These are phyloP conservation scores for Musa balbisiana DNA, from an alignment of 202 grass and related monocot species.

Conservation along the genomic window DNA sequence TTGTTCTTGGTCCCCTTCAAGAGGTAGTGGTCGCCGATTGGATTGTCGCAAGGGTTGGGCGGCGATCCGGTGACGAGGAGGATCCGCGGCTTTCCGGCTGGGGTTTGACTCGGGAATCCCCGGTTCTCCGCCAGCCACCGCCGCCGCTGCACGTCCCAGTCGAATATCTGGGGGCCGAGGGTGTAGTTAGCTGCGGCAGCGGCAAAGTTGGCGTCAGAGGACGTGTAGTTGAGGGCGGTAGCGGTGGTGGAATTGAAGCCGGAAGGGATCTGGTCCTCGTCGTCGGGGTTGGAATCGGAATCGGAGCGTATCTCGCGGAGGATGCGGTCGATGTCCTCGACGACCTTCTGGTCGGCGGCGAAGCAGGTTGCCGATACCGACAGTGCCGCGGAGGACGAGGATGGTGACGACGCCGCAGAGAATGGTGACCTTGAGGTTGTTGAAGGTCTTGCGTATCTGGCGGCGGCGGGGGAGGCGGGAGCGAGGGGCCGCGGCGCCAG, in stretches of 20 bases:
- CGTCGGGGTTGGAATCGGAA: constrained; percentile 53
- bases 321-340: constrained; percentile 94
- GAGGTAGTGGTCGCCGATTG: constrained; percentile 92
- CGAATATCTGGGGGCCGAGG: constrained; percentile 64
- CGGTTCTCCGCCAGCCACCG: constrained; percentile 61
- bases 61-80: constrained; percentile 79
- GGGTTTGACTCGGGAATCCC: constrained; percentile 40
- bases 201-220: neutral
- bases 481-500: constrained; percentile 10
- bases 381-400: constrained; percentile 41
- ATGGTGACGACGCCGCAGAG: constrained; percentile 88
- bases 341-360: constrained; percentile 37
- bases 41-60: constrained; percentile 90
- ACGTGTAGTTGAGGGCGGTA: constrained; percentile 21
- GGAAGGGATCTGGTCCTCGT: constrained; percentile 12
- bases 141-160: constrained; percentile 64
- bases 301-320: constrained; percentile 87
- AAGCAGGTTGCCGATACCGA: constrained; percentile 25
- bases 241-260: constrained; percentile 29
- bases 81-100: constrained; percentile 57
- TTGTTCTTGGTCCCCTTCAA: constrained; percentile 90
- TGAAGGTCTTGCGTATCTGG: constrained; percentile 85
- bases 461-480: constrained; percentile 33
- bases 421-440: constrained; percentile 96
- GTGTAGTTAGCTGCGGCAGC: constrained; percentile 31